Evolutionary conservation across 2,329 filamentous ascomycete genomes (phyloP), one percentile per base, ranked within the genome.

Genomic region (Aquanectria penicillioides): DNA sequence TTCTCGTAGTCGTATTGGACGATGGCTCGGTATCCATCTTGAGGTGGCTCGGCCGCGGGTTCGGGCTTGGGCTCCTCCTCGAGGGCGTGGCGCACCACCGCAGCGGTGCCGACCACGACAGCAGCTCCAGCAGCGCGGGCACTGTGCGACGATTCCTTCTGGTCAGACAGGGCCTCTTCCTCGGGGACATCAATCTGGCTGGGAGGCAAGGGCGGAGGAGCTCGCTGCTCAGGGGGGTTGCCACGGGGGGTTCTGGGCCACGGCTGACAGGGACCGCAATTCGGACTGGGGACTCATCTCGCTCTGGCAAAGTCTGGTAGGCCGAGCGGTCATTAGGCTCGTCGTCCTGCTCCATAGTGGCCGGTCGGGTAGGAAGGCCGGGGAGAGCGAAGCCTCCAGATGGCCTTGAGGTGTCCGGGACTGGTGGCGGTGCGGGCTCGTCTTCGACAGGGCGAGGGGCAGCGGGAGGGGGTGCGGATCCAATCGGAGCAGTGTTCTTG

Each of bases 1-100:
- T 96, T 97, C 71, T 97, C 94, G 73, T 99, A 99, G 74, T 99
- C 95, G 74, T 95, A 99, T 71, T 95, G 89, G 29, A 95, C 86
- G 56, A 96, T 71, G 2, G 95, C 95, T 43, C 88, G 87, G 73
- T 89, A 86, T 50, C 90, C 90, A 29, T 84, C 84, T 22, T 77
- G 65, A n/a, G 67, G 38, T 38, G 58, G 53, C 18, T 59, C 58
- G 26, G 57, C 59, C 31, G 54, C 57, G 10, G 47, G 59, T 46
- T 69, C 66, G 8, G 53, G 71, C 28, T 76, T 76, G 13, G 62
- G 17, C 56, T 69, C 65, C 15, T 78, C 77, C 66, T 78, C 77
- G 18, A 66, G 46, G 4, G 38, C 53, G n/a, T 66, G 62, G n/a
- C 62, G 56, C 2, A 60, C 63, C 6, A 64, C 61, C 17, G 65